A percentile compares a stretch with the other conserved stretches of the same genome.
phyloP scores from a whole-genome alignment of 2,329 filamentous ascomycete genomes.

The Raffaelea deltoideospora region DNA sequence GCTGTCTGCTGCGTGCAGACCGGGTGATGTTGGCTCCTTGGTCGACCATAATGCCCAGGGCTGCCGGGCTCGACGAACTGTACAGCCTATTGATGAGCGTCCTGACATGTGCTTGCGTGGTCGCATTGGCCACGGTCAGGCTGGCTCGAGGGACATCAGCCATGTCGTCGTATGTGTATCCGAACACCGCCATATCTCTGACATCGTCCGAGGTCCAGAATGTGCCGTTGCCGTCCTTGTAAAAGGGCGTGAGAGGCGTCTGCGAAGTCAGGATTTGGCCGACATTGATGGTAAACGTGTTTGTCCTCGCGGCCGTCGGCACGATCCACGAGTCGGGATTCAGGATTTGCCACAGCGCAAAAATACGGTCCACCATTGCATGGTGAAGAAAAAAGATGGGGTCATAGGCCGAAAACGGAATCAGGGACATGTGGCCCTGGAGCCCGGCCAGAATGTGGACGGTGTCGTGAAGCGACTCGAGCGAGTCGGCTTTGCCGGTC shows the following conservation, averaged over 20 bases:
- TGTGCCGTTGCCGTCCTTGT: slow-evolving; percentile 35
- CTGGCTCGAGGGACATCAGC: slow-evolving; percentile 13
- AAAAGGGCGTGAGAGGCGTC: slow-evolving; percentile 54
- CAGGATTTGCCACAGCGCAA: slow-evolving; percentile 64
- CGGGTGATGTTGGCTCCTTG: not conserved
- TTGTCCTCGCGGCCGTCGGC: slow-evolving; percentile 35
- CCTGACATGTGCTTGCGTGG: slow-evolving; percentile 26
- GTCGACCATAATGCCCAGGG: slow-evolving; percentile 10
- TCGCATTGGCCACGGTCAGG: slow-evolving; percentile 13
- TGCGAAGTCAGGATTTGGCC: slow-evolving; percentile 38
- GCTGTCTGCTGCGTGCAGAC: not conserved
- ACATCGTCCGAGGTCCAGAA: slow-evolving; percentile 55
- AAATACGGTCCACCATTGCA: slow-evolving; percentile 56
- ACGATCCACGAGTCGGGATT: slow-evolving; percentile 53
- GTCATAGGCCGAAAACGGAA: slow-evolving; percentile 62
- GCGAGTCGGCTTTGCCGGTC: slow-evolving; percentile 41
- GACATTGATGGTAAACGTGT: slow-evolving; percentile 43
- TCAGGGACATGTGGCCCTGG: slow-evolving; percentile 55
- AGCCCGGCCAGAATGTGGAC: slow-evolving; percentile 44
- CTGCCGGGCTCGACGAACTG: slow-evolving; percentile 28
- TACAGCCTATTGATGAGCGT: slow-evolving; percentile 46
- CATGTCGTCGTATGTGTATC: slow-evolving; percentile 59
- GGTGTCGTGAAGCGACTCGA: slow-evolving; percentile 49
- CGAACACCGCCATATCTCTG: slow-evolving; percentile 44
- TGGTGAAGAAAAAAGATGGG: slow-evolving; percentile 69